phyloP scores from a whole-genome alignment of 2,329 filamentous ascomycete genomes.

The Penicillium digitatum region DNA sequence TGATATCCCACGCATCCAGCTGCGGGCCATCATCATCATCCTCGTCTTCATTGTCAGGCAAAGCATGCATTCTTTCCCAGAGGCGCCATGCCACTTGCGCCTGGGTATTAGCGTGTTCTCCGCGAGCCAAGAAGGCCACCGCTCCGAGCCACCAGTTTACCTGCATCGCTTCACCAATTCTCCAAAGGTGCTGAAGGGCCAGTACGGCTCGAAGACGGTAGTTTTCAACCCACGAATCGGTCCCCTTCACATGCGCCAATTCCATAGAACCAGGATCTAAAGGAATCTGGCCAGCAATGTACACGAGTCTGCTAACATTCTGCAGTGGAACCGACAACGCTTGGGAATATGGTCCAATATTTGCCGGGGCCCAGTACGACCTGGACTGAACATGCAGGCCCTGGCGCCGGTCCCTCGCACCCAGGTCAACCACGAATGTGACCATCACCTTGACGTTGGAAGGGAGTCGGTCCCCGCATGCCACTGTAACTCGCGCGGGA shows the following conservation, averaged over 20 bases:
- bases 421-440: slow-evolving; percentile 48
- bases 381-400: slow-evolving; percentile 85
- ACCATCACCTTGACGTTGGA: slow-evolving; percentile 58
- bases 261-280: slow-evolving; percentile 76
- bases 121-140: slow-evolving; percentile 66
- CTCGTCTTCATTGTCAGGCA: slow-evolving; percentile 24
- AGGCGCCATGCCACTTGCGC: slow-evolving; percentile 40
- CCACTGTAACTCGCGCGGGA: slow-evolving; percentile 77
- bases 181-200: slow-evolving; percentile 83
- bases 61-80: slow-evolving; percentile 45
- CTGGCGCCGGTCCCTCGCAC: slow-evolving; percentile 32
- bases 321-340: slow-evolving; percentile 53
- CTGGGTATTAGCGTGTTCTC: slow-evolving; percentile 30
- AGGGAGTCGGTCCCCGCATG: slow-evolving; percentile 66
- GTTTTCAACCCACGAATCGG: slow-evolving; percentile 28
- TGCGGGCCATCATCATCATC: slow-evolving; percentile 49
- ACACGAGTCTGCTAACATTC: slow-evolving; percentile 47
- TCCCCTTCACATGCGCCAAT: slow-evolving; percentile 23
- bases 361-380: slow-evolving; percentile 96
- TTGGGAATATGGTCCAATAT: slow-evolving; percentile 96
- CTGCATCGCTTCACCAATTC: slow-evolving; percentile 68
- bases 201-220: slow-evolving; percentile 62
- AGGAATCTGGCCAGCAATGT: slow-evolving; percentile 87
- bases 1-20: slow-evolving; percentile 49
- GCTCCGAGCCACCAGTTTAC: slow-evolving; percentile 72